A percentile compares a stretch with the other conserved stretches of the same genome.
These are phyloP conservation scores for Penicillium oxalicum DNA, from an alignment of 2,329 filamentous ascomycete species.

Conservation along the genomic window DNA sequence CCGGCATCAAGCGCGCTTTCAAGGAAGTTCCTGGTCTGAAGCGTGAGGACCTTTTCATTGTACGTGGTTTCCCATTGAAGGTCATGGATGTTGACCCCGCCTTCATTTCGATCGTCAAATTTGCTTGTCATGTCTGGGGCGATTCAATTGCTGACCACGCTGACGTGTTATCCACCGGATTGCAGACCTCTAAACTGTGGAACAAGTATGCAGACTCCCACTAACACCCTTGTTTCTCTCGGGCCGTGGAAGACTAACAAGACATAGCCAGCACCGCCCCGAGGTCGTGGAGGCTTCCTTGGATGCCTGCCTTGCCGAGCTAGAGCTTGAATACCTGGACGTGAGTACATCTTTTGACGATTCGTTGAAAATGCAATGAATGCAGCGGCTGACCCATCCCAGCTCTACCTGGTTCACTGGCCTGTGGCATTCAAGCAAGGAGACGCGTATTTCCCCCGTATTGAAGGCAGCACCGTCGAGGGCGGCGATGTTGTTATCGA, in stretches of 20 bases:
- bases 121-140: too few relatives aligned
- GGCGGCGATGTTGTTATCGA: conserved; percentile 43
- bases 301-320: conserved; percentile 47
- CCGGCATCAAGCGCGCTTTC: conserved; percentile 32
- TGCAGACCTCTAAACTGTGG: conserved; percentile 56
- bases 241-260: conserved; percentile 2
- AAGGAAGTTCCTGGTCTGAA: conserved; percentile 37
- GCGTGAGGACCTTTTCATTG: conserved; percentile 39
- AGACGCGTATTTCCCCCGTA: conserved; percentile 43
- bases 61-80: conserved; percentile 13
- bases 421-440: conserved; percentile 38
- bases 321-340: conserved; percentile 51
- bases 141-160: too few relatives aligned
- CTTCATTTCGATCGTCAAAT: too few relatives aligned
- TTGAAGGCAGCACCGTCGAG: conserved; percentile 31
- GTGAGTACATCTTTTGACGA: conserved; percentile 28
- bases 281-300: conserved; percentile 48
- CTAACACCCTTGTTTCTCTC: too few relatives aligned
- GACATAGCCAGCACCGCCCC: conserved; percentile 39
- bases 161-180: not conserved
- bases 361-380: too few relatives aligned
- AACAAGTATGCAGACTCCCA: conserved; percentile 31
- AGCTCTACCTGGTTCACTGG: conserved; percentile 44
- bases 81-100: too few relatives aligned
- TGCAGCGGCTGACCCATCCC: not conserved